Evolutionary conservation across 169 alveolate species (phyloP).

Genomic region (Cryptosporidium parvum): DNA sequence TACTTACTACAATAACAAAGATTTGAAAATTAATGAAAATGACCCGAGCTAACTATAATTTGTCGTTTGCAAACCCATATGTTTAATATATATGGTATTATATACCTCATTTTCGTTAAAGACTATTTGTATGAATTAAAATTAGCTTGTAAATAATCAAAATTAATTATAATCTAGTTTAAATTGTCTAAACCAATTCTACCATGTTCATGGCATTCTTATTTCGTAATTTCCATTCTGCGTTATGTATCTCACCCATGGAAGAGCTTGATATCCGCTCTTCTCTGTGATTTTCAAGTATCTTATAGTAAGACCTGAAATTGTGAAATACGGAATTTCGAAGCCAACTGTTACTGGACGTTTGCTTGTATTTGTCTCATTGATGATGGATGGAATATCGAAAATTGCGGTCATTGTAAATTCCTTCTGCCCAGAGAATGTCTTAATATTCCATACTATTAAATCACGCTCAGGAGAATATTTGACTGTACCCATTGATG

Average conservation of each 20-base stretch:
- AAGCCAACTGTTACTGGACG: constrained; percentile 96
- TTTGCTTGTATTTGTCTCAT: constrained; percentile 76
- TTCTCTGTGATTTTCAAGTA: constrained; percentile 97
- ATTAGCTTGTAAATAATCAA: neutral
- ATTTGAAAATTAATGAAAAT: too few relatives aligned
- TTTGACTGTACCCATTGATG: constrained; percentile 96
- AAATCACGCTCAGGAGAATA: constrained; percentile 96
- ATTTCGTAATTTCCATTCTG: constrained; percentile 99
- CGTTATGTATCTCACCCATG: constrained; percentile 99
- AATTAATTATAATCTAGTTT: constrained; percentile 11
- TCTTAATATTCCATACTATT: constrained; percentile 96
- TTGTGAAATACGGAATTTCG: constrained; percentile 99
- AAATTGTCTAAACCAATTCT: neutral
- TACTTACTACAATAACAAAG: neutral
- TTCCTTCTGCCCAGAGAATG: constrained; percentile 98
- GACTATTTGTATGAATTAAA: neutral
- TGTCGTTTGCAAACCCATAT: neutral
- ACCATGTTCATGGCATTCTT: constrained; percentile 89
- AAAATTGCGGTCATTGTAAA: constrained; percentile 96
- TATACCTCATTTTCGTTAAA: neutral
- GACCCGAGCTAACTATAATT: neutral
- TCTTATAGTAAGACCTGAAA: constrained; percentile 97
- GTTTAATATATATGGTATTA: neutral
- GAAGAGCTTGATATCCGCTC: constrained; percentile 97
- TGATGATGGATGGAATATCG: constrained; percentile 95